A percentile compares a stretch with the other conserved stretches of the same genome.
Evolutionary conservation across 1,284 basidiomycete species (phyloP).

Genomic region (Phellopilus nigrolimitatus): DNA sequence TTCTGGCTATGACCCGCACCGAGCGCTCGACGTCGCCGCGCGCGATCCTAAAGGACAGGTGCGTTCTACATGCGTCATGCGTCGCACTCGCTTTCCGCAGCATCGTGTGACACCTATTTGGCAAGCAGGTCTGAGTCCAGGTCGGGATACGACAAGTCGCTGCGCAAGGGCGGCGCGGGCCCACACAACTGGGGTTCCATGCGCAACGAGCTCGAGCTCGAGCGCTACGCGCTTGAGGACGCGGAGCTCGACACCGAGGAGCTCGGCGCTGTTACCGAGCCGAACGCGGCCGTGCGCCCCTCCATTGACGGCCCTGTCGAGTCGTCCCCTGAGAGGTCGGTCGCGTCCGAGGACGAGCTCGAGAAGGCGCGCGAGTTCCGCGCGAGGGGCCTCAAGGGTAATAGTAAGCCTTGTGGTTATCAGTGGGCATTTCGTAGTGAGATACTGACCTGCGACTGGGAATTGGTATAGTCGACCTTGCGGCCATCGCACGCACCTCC

Average conservation of each 20-base stretch:
- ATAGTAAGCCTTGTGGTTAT: conserved; percentile 41
- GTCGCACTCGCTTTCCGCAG: not conserved
- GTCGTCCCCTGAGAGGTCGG: conserved; percentile 30
- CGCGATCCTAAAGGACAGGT: conserved; percentile 67
- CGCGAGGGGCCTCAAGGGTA: conserved; percentile 59
- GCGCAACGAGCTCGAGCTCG: conserved; percentile 56
- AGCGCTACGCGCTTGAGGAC: conserved; percentile 48
- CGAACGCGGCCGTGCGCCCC: conserved; percentile 19
- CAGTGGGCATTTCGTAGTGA: conserved; percentile 5
- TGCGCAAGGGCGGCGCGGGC: conserved; percentile 78
- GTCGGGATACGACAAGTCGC: conserved; percentile 65
- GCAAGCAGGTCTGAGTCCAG: conserved; percentile 60
- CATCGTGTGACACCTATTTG: not conserved
- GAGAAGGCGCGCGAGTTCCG: conserved; percentile 59
- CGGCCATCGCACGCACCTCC: conserved; percentile 77
- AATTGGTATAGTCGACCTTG: conserved; percentile 49
- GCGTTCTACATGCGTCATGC: conserved; percentile 1
- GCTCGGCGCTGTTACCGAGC: conserved; percentile 23
- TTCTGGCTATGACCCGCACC: conserved; percentile 65
- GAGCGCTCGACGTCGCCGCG: conserved; percentile 68
- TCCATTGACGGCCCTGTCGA: conserved; percentile 21
- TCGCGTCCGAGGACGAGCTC: conserved; percentile 56
- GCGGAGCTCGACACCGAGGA: conserved; percentile 42
- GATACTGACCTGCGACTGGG: conserved; percentile 15
- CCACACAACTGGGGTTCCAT: conserved; percentile 81